Base-by-base conservation (phyloP, 768 basidiomycete species). In the Termitomyces sp. region DNA sequence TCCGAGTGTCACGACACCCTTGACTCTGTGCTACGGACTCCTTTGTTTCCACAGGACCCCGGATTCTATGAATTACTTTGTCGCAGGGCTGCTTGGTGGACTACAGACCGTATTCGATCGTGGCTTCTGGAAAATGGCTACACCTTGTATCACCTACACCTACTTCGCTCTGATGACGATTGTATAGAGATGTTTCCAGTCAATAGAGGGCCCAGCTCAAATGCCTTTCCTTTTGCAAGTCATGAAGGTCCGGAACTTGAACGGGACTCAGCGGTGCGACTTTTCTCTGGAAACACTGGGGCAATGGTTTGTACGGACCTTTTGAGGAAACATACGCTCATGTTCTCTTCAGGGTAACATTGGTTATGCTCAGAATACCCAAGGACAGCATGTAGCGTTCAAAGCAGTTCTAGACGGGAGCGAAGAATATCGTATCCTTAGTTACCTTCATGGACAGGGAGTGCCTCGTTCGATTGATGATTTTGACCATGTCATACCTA, bases 151-250 rank as follows among this genome's bases (percentile, higher is more conserved):
- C 24, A 46, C 24, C 12, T 24, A n/a, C 29, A 3, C 29, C 29
- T 29, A 3, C 5, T 22, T 26, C n/a, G n/a, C 9, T 42, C 41
- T 20, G 1, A 20, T 20, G 41, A 42, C 6, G 5, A 20, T 46
- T 12, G 13, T 9, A 6, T 16, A 5, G 13, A 1, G 4, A 45
- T 45, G 44, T 16, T 24, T 16, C 44, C 44, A 26, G 24, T 26
- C 16, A 31, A 4, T 9, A 20, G 4, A 10, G 41, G 16, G 28
- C 16, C 5, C 29, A 20, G 8, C 33, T 16, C 16, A 20, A 16
- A 59, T 47, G 54, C 36, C 13, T 55, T 59, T 29, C 54, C 58
- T 20, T 59, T 29, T 33, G 54, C 58, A 7, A 28, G 3, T 46
- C 29, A 44, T 2, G 42, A 22, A 44, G 42, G 13, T 5, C 15